Conservation (phyloP, 2,329 filamentous ascomycete species). For the Trichoderma aggressivum region DNA sequence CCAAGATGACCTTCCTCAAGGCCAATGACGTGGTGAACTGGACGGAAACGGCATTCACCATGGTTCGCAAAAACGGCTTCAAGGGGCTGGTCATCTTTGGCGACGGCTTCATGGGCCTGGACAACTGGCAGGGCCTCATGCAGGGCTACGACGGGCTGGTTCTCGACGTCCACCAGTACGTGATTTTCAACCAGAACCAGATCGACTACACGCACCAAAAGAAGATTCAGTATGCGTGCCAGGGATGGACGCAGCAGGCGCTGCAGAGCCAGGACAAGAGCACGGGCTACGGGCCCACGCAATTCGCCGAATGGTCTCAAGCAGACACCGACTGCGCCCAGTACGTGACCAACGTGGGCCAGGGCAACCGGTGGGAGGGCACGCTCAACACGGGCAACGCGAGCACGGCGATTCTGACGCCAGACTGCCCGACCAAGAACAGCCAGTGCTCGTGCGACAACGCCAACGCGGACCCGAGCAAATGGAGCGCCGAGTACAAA, state of each 20-base stretch:
- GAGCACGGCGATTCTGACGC: conserved; percentile 60
- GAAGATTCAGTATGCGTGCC: conserved; percentile 85
- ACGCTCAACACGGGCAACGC: conserved; percentile 69
- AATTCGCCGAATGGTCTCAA: conserved; percentile 96
- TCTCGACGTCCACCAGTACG: conserved; percentile 97
- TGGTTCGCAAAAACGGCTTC: conserved; percentile 75
- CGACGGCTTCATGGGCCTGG: conserved; percentile 89
- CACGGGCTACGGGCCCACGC: conserved; percentile 85
- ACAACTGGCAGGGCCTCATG: conserved; percentile 85
- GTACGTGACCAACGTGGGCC: conserved; percentile 84
- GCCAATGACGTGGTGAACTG: conserved; percentile 68
- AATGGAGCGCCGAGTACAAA: conserved; percentile 74
- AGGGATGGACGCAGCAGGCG: conserved; percentile 80
- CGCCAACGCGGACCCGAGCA: conserved; percentile 69
- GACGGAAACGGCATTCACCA: conserved; percentile 69
- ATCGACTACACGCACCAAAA: conserved; percentile 76
- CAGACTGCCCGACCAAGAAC: conserved; percentile 69
- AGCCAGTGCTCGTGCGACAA: conserved; percentile 66
- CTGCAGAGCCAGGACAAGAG: conserved; percentile 65
- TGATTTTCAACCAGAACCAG: conserved; percentile 92
- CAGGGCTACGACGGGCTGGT: conserved; percentile 68
- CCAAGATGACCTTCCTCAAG: conserved; percentile 74
- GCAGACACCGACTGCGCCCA: conserved; percentile 92
- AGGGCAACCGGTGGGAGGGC: conserved; percentile 88
- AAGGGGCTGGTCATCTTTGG: conserved; percentile 75